These are phyloP conservation scores for Nemania diffusa DNA, from an alignment of 2,329 filamentous ascomycete genomes.

Conservation along the genomic window DNA sequence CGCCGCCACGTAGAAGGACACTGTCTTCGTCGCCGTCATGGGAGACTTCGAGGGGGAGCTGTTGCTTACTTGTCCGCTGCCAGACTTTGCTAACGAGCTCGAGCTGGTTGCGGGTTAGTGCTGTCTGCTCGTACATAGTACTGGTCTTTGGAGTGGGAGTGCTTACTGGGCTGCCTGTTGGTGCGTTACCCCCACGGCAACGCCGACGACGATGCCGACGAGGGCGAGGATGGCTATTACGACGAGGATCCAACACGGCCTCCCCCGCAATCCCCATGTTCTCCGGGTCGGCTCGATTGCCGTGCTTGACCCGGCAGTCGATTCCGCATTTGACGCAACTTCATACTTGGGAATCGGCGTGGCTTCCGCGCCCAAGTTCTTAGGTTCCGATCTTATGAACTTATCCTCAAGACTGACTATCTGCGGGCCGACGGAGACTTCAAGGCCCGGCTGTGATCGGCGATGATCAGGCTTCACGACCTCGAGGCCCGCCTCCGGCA, in stretches of 20 bases:
- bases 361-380: slow-evolving; percentile 14
- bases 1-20: slow-evolving; percentile 24
- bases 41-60: slow-evolving; percentile 18
- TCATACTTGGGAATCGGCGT: background rate
- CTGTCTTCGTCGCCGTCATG: slow-evolving; percentile 31
- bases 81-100: slow-evolving; percentile 12
- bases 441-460: slow-evolving; percentile 37
- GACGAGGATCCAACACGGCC: slow-evolving; percentile 35
- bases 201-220: slow-evolving; percentile 38
- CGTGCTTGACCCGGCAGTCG: background rate
- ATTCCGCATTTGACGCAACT: background rate
- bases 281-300: background rate
- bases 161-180: slow-evolving; percentile 38
- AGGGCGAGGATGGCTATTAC: slow-evolving; percentile 36
- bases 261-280: slow-evolving; percentile 34
- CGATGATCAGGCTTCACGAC: slow-evolving; percentile 29
- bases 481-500: slow-evolving; percentile 42
- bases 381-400: slow-evolving; percentile 10
- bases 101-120: slow-evolving; percentile 23
- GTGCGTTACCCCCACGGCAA: slow-evolving; percentile 39
- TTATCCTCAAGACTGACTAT: slow-evolving; percentile 37
- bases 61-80: slow-evolving; percentile 35
- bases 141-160: background rate
- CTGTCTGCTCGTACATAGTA: background rate
- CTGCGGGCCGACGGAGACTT: slow-evolving; percentile 38